Conservation (phyloP, 768 basidiomycete species). For the Sarcodon aspratus region DNA sequence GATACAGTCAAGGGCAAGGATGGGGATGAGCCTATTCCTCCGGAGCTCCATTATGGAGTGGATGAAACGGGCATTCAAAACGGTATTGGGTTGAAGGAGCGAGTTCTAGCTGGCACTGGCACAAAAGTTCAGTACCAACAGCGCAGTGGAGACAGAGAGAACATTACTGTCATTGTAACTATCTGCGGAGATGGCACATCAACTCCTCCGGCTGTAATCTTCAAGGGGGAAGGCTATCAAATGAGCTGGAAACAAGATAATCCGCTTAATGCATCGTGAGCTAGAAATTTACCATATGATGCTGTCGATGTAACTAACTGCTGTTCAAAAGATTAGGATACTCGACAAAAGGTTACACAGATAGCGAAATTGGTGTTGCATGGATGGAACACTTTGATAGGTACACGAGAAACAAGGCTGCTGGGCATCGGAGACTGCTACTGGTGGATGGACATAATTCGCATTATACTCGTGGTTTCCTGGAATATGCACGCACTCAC, state of each 20-base stretch:
- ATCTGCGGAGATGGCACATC: constrained; percentile 31
- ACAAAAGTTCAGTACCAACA: constrained; percentile 29
- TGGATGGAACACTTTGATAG: constrained; percentile 30
- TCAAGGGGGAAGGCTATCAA: constrained; percentile 25
- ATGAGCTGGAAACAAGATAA: constrained; percentile 28
- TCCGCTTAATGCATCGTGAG: constrained; percentile 27
- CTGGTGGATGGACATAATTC: constrained; percentile 36
- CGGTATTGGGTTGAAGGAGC: too few species aligned
- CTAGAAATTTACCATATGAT: constrained; percentile 3
- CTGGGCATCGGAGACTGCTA: constrained; percentile 19
- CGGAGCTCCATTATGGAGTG: constrained; percentile 19
- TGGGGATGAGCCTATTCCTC: constrained; percentile 6
- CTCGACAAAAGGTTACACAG: constrained; percentile 22
- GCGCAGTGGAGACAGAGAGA: constrained; percentile 20
- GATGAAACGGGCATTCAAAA: constrained; percentile 24
- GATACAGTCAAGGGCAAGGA: constrained; percentile 10
- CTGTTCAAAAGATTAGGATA: constrained; percentile 10
- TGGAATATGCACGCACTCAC: constrained; percentile 23
- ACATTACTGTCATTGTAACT: constrained; percentile 28
- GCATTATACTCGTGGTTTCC: constrained; percentile 26
- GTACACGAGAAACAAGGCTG: constrained; percentile 24
- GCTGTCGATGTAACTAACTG: constrained; percentile 1
- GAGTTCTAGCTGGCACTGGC: constrained; percentile 5
- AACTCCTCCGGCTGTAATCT: constrained; percentile 25
- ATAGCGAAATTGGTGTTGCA: constrained; percentile 22